Evolutionary conservation across 176 grass and related monocot genomes (phyloP).

Genomic region (Oryza australiensis): DNA sequence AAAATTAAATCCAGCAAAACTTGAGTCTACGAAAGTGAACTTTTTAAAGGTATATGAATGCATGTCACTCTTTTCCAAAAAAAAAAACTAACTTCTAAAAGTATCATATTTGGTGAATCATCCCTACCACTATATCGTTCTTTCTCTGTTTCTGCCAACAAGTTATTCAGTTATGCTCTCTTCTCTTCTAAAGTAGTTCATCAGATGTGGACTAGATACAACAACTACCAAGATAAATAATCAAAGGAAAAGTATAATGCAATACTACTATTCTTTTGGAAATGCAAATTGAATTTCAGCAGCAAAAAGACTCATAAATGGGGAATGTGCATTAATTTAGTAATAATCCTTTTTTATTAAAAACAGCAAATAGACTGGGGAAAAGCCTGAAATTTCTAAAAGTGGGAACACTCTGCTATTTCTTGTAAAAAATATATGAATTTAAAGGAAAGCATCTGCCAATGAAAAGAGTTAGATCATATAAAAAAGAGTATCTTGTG

Average conservation of each 20-base stretch:
- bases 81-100: neutral
- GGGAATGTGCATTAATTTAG: neutral
- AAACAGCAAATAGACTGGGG: neutral
- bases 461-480: neutral
- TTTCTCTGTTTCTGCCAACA: neutral
- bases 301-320: neutral
- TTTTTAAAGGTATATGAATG: neutral
- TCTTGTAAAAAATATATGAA: neutral
- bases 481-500: neutral
- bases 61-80: neutral
- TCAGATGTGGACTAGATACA: neutral
- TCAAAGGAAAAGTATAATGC: neutral
- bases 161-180: neutral
- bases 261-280: neutral
- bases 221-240: neutral
- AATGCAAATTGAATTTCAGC: conserved; percentile 1
- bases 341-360: neutral
- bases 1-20: neutral
- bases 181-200: neutral
- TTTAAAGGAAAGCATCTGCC: neutral
- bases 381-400: neutral
- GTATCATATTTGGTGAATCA: neutral
- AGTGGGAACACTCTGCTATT: neutral
- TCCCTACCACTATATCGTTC: neutral
- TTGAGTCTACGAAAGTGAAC: neutral